These are phyloP conservation scores for Pseudovirgaria hyperparasitica DNA, from an alignment of 2,329 filamentous ascomycete species.

Conservation along the genomic window DNA sequence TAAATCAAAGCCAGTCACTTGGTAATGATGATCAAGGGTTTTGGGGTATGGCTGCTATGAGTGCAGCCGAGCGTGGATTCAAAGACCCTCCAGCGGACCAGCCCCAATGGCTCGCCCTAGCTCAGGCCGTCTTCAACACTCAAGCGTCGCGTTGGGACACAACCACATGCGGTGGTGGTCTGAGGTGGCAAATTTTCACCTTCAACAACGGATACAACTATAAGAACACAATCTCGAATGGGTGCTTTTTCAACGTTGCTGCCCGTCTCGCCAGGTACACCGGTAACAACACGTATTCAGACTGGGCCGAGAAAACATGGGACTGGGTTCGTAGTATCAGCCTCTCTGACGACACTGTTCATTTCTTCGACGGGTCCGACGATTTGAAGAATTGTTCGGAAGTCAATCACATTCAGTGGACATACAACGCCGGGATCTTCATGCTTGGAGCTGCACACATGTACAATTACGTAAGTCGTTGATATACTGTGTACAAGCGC, in stretches of 20 bases:
- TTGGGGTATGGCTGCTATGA: constrained; percentile 47
- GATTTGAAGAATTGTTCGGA: constrained; percentile 29
- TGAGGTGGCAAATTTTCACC: constrained; percentile 70
- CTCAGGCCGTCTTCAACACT: constrained; percentile 60
- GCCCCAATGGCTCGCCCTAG: constrained; percentile 55
- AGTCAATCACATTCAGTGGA: constrained; percentile 34
- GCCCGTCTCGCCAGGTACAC: constrained; percentile 61
- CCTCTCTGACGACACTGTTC: constrained; percentile 34
- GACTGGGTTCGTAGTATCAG: constrained; percentile 38
- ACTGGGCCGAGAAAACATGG: constrained; percentile 56
- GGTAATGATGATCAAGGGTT: constrained; percentile 48
- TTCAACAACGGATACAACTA: constrained; percentile 68
- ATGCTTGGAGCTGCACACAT: constrained; percentile 34
- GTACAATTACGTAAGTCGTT: constrained; percentile 32
- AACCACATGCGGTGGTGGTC: constrained; percentile 53
- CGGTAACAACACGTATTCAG: constrained; percentile 38
- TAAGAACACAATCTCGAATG: constrained; percentile 73
- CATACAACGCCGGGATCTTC: constrained; percentile 34
- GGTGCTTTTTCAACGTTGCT: constrained; percentile 69
- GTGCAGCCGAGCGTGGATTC: constrained; percentile 41
- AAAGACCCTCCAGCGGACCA: constrained; percentile 31
- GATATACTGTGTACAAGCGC: neutral
- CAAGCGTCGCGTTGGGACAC: constrained; percentile 59
- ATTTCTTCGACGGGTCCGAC: constrained; percentile 34
- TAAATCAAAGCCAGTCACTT: constrained; percentile 46